phyloP scores from a whole-genome alignment of 768 basidiomycete genomes.

The Calocera viscosa region DNA sequence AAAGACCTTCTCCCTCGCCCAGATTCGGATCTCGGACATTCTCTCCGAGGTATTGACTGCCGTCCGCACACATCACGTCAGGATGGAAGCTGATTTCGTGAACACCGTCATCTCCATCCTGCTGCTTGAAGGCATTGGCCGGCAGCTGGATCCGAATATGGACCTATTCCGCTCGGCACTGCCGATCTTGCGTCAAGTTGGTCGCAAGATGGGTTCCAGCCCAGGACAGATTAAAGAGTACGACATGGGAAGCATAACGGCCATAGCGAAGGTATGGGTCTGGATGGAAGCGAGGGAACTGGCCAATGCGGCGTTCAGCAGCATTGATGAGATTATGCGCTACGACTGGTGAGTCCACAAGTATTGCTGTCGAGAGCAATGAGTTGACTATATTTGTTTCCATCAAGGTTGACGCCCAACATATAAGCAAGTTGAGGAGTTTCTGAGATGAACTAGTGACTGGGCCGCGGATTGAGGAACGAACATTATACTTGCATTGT shows the following conservation, averaged over 20 bases:
- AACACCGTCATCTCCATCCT: constrained; percentile 94
- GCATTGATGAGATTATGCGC: constrained; percentile 76
- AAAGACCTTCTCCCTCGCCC: constrained; percentile 93
- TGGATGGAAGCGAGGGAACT: constrained; percentile 86
- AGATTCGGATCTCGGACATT: constrained; percentile 91
- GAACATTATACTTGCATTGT: background rate
- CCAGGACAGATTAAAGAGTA: constrained; percentile 48
- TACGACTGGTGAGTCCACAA: constrained; percentile 62
- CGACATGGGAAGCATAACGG: constrained; percentile 60
- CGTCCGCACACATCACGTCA: constrained; percentile 87
- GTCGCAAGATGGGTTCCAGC: constrained; percentile 70
- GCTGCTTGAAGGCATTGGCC: constrained; percentile 87
- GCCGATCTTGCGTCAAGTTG: constrained; percentile 84
- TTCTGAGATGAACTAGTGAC: background rate
- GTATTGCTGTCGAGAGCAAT: background rate
- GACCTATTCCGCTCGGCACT: constrained; percentile 93
- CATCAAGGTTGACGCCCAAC: constrained; percentile 40
- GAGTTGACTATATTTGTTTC: constrained; percentile 16
- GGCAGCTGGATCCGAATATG: constrained; percentile 80
- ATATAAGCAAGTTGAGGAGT: constrained; percentile 17
- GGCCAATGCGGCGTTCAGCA: constrained; percentile 61
- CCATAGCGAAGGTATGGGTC: constrained; percentile 92
- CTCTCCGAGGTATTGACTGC: constrained; percentile 75
- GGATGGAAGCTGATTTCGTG: constrained; percentile 97
- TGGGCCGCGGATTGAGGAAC: background rate